These are phyloP conservation scores for Fusarium chuoi DNA, from an alignment of 2,329 filamentous ascomycete genomes.

Conservation along the genomic window DNA sequence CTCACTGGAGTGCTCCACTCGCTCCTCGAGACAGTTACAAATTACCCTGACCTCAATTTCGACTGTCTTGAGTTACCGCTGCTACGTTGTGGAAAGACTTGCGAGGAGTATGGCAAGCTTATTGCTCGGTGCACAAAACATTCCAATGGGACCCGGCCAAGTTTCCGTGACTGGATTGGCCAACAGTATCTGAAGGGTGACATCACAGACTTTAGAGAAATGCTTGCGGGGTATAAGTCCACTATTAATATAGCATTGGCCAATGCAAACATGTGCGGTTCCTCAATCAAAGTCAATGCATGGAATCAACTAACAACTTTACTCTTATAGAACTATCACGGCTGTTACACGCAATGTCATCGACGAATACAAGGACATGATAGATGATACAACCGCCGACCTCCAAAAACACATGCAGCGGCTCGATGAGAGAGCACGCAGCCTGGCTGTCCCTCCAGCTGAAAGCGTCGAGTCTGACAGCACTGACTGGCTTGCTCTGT, in stretches of 20 bases:
- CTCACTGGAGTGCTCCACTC: constrained; percentile 51
- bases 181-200: constrained; percentile 56
- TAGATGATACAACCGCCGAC: constrained; percentile 23
- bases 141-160: constrained; percentile 50
- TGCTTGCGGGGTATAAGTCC: constrained; percentile 54
- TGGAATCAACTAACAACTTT: background rate
- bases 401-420: constrained; percentile 18
- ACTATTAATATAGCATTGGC: constrained; percentile 39
- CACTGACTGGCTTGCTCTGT: constrained; percentile 30
- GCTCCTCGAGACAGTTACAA: constrained; percentile 42
- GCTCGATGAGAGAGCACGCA: constrained; percentile 16
- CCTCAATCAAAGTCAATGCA: background rate
- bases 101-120: constrained; percentile 52
- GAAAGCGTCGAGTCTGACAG: constrained; percentile 14
- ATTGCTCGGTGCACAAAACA: constrained; percentile 49
- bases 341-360: constrained; percentile 8
- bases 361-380: constrained; percentile 17
- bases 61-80: constrained; percentile 48
- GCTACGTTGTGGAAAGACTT: constrained; percentile 55
- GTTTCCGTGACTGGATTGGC: constrained; percentile 57
- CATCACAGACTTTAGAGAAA: constrained; percentile 53
- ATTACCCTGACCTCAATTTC: constrained; percentile 20
- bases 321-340: background rate
- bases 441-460: background rate
- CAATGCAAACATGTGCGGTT: constrained; percentile 32